Evolutionary conservation across 78 protist genomes (phyloP).

Genomic region (Dictyostelium citrinum): DNA sequence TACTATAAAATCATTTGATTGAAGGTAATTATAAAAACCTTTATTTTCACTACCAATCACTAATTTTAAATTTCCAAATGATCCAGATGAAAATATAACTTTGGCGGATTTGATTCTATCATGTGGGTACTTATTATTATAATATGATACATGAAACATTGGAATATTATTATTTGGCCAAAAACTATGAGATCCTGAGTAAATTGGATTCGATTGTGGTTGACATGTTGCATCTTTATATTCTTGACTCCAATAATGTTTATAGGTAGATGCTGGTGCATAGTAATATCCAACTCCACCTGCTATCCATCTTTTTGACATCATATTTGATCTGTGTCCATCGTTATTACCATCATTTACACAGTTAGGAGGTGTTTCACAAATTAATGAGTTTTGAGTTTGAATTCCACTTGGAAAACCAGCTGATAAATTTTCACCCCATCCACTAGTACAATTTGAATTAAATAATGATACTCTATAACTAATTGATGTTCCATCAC

Average conservation of each 20-base stretch:
- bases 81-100: neutral
- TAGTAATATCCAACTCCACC: slow-evolving; percentile 21
- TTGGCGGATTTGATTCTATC: neutral
- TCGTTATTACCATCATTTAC: slow-evolving; percentile 4
- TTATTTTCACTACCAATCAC: neutral
- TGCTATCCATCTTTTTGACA: neutral
- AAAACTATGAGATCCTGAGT: slow-evolving; percentile 11
- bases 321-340: slow-evolving; percentile 34
- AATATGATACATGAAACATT: neutral
- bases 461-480: neutral
- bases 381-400: neutral
- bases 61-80: neutral
- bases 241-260: slow-evolving; percentile 53
- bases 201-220: neutral
- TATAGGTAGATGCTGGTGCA: neutral
- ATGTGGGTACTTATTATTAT: no score
- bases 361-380: slow-evolving; percentile 3
- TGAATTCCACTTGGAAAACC: neutral
- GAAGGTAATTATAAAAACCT: neutral
- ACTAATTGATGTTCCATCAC: slow-evolving; percentile 19
- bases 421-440: slow-evolving; percentile 11
- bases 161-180: neutral
- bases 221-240: neutral
- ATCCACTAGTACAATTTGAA: neutral
- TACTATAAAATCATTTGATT: neutral